A percentile compares a stretch with the other conserved stretches of the same genome.
These are phyloP conservation scores for Guyanaporus albipodus DNA, from an alignment of 768 basidiomycete species.

Conservation along the genomic window DNA sequence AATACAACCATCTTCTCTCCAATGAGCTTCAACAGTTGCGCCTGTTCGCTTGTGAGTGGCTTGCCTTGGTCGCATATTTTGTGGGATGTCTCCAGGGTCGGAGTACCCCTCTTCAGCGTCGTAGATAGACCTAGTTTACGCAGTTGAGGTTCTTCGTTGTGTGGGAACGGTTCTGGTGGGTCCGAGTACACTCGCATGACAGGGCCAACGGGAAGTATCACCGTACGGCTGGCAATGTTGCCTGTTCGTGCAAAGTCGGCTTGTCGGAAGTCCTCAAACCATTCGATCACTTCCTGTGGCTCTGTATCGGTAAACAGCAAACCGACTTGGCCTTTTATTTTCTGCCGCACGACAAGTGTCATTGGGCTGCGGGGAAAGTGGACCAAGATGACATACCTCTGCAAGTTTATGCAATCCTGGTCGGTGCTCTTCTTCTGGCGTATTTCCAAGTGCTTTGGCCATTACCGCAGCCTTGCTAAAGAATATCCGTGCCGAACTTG, in stretches of 20 bases:
- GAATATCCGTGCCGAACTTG: slow-evolving; percentile 75
- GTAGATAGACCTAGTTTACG: slow-evolving; percentile 88
- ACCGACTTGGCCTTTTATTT: slow-evolving; percentile 94
- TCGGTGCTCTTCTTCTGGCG: slow-evolving; percentile 81
- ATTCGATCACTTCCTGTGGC: slow-evolving; percentile 87
- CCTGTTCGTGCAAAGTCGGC: slow-evolving; percentile 91
- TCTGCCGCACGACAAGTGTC: slow-evolving; percentile 41
- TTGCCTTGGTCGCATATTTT: slow-evolving; percentile 82
- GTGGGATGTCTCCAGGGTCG: slow-evolving; percentile 76
- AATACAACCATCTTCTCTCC: slow-evolving; percentile 88
- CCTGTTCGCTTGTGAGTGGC: slow-evolving; percentile 76
- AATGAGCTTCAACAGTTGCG: slow-evolving; percentile 88
- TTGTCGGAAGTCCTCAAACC: slow-evolving; percentile 89
- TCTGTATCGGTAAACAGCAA: slow-evolving; percentile 88
- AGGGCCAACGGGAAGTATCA: slow-evolving; percentile 78
- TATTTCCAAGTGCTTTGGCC: slow-evolving; percentile 91
- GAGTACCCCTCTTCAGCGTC: slow-evolving; percentile 81
- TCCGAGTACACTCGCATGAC: slow-evolving; percentile 78
- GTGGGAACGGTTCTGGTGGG: slow-evolving; percentile 87
- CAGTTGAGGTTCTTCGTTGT: slow-evolving; percentile 96
- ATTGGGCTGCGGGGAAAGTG: slow-evolving; percentile 6
- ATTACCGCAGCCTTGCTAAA: slow-evolving; percentile 86
- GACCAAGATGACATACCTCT: slow-evolving; percentile 48
- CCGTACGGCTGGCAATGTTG: slow-evolving; percentile 69
- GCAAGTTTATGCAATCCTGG: slow-evolving; percentile 77